phyloP scores from a whole-genome alignment of 2,329 filamentous ascomycete species.

The Diplodia corticola region DNA sequence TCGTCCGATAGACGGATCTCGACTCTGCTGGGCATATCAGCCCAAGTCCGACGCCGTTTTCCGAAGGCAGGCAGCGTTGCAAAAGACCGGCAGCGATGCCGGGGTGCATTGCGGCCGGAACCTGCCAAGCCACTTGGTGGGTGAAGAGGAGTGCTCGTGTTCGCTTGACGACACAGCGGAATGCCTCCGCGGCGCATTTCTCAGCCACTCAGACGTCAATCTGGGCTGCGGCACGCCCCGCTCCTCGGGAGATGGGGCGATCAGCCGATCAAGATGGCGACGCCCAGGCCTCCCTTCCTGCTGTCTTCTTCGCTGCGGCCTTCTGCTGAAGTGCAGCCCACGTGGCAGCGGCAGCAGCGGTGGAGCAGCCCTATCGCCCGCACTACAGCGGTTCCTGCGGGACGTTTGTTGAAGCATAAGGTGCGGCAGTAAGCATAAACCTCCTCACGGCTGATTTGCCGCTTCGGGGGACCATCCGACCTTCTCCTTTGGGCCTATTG shows the following conservation, averaged over 20 bases:
- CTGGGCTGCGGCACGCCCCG: constrained; percentile 9
- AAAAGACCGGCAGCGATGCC: neutral
- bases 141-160: neutral
- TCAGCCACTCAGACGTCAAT: constrained; percentile 13
- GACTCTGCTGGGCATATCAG: constrained; percentile 5
- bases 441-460: neutral
- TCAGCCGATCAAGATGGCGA: constrained; percentile 18
- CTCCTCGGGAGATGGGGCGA: constrained; percentile 4
- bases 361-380: constrained; percentile 16
- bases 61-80: neutral
- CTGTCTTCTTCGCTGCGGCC: neutral
- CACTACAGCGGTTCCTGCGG: too few relatives aligned
- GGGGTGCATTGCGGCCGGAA: neutral
- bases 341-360: neutral
- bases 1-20: neutral
- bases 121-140: neutral
- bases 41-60: neutral
- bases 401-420: too few relatives aligned
- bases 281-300: neutral
- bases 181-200: neutral
- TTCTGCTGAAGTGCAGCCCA: neutral
- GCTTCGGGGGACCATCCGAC: neutral
- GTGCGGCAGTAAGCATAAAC: constrained; percentile 10
- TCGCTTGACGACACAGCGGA: constrained; percentile 11
- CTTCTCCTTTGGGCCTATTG: constrained; percentile 5